phyloP scores from a whole-genome alignment of 2,329 filamentous ascomycete genomes.

The Apiospora koreana region DNA sequence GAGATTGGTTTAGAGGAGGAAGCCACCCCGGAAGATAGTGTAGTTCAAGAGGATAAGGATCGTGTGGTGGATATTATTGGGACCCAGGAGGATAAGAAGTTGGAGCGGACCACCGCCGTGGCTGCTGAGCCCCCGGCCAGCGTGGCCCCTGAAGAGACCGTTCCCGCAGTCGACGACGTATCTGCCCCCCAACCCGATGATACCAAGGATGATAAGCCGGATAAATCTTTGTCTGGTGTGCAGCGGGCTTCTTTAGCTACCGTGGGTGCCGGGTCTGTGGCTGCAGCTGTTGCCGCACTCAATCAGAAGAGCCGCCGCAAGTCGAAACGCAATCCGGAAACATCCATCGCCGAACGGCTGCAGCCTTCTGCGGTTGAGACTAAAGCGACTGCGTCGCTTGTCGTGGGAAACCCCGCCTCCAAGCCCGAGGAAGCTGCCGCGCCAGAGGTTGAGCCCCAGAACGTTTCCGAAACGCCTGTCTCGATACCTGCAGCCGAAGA shows the following conservation, averaged over 20 bases:
- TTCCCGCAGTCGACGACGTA: background rate
- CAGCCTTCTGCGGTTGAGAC: background rate
- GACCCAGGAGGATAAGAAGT: background rate
- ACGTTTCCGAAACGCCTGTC: no score
- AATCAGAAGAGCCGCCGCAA: background rate
- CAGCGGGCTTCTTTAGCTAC: background rate
- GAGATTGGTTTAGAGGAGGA: conserved; percentile 17
- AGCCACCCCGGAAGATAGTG: conserved; percentile 3
- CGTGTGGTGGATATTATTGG: background rate
- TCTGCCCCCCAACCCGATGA: background rate
- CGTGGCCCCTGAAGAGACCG: background rate
- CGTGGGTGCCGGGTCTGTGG: background rate
- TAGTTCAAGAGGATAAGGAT: background rate
- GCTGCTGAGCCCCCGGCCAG: background rate
- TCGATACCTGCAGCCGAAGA: background rate
- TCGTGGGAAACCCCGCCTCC: conserved; percentile 3
- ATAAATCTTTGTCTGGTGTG: background rate
- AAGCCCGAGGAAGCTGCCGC: conserved; percentile 10
- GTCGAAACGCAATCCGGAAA: background rate
- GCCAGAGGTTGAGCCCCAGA: background rate
- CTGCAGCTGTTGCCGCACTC: background rate
- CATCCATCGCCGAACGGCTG: background rate
- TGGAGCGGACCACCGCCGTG: background rate
- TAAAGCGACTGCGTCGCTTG: background rate
- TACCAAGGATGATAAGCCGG: background rate